These are phyloP conservation scores for Trichosanthes truncata DNA, from an alignment of 306 rosid genomes.

Conservation along the genomic window DNA sequence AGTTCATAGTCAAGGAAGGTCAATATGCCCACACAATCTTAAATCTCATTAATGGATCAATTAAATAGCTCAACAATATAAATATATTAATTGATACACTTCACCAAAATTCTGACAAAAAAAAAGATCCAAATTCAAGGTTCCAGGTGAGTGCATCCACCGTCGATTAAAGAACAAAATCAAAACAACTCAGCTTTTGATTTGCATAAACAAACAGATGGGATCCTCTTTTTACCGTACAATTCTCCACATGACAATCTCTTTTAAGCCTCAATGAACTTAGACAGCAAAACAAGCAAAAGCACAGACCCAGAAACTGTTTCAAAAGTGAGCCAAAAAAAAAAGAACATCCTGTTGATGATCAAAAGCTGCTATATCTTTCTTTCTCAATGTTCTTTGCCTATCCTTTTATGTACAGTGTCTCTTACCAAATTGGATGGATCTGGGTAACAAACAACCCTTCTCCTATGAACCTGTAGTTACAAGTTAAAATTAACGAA, in stretches of 20 bases:
- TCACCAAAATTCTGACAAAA: background rate
- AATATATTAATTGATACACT: background rate
- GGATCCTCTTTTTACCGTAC: background rate
- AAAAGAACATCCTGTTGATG: background rate
- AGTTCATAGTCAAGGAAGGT: too few relatives aligned
- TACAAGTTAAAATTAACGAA: background rate
- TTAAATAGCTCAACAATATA: too few relatives aligned
- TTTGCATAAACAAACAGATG: background rate
- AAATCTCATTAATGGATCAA: too few relatives aligned
- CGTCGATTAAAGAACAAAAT: background rate
- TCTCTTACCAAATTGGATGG: background rate
- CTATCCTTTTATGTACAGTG: slow-evolving; percentile 14
- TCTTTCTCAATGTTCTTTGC: background rate
- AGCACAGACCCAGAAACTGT: background rate
- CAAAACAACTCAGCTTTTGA: background rate
- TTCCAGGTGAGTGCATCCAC: background rate
- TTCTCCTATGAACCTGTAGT: slow-evolving; percentile 3
- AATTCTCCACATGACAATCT: background rate
- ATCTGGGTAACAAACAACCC: background rate
- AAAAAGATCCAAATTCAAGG: background rate
- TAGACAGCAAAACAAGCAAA: background rate
- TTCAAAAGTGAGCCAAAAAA: background rate
- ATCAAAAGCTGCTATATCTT: background rate
- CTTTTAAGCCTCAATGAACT: background rate
- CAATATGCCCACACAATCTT: too few relatives aligned